phyloP scores from a whole-genome alignment of 257 asterid genomes.

The Jacaranda copaia region DNA sequence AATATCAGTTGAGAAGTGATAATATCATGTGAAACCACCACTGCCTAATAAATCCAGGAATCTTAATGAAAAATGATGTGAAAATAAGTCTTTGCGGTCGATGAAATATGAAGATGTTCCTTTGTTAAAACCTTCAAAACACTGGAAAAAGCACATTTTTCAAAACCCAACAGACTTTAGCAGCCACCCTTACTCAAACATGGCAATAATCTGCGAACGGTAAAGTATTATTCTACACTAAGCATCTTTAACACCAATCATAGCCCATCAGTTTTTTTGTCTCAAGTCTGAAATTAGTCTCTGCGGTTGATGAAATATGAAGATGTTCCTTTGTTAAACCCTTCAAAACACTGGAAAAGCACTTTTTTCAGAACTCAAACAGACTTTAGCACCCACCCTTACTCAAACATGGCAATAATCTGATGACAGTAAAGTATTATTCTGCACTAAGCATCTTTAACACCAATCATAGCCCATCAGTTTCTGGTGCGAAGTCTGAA shows the following conservation, averaged over 20 bases:
- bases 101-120: background rate
- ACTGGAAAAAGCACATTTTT: background rate
- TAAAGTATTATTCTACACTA: background rate
- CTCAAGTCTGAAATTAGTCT: background rate
- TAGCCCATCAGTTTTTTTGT: background rate
- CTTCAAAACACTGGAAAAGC: constrained; percentile 11
- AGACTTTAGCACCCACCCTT: background rate
- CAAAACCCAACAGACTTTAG: background rate
- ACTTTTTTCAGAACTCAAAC: background rate
- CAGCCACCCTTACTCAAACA: background rate
- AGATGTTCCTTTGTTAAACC: background rate
- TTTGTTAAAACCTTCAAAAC: background rate
- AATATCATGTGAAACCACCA: too few relatives aligned
- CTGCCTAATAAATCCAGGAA: background rate
- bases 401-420: too few relatives aligned
- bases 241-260: background rate
- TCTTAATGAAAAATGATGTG: background rate
- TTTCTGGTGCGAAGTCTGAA: constrained; percentile 4
- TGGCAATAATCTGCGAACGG: background rate
- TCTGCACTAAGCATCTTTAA: background rate
- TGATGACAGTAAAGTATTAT: background rate
- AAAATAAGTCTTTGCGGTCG: background rate
- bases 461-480: background rate
- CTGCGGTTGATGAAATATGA: background rate
- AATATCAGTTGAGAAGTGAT: too few relatives aligned